Conservation (phyloP, 305 asterid species). For the Withania somnifera region DNA sequence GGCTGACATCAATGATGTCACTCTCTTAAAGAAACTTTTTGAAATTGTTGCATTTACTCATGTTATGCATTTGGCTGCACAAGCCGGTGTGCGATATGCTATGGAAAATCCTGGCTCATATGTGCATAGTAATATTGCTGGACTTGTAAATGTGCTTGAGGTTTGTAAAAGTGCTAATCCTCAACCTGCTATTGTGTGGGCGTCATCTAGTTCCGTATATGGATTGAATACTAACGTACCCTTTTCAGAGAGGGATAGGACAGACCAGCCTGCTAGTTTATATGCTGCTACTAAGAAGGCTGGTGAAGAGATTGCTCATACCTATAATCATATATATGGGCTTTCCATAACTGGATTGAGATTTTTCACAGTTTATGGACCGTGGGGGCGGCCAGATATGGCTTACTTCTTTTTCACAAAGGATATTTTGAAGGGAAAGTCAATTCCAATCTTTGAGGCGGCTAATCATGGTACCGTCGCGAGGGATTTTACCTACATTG, state of each 20-base stretch:
- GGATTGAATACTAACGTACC: slow-evolving; percentile 85
- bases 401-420: slow-evolving; percentile 83
- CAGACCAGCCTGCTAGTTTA: slow-evolving; percentile 84
- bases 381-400: slow-evolving; percentile 99
- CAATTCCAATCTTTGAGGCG: slow-evolving; percentile 72
- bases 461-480: slow-evolving; percentile 91
- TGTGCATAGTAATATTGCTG: slow-evolving; percentile 87
- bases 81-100: slow-evolving; percentile 89
- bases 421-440: slow-evolving; percentile 80
- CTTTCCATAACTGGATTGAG: slow-evolving; percentile 83
- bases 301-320: slow-evolving; percentile 91
- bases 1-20: slow-evolving; percentile 66
- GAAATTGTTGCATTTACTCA: slow-evolving; percentile 65
- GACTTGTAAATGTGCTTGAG: slow-evolving; percentile 68
- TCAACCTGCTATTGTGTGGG: slow-evolving; percentile 93
- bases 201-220: slow-evolving; percentile 85
- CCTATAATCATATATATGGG: slow-evolving; percentile 75
- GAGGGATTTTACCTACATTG: slow-evolving; percentile 35
- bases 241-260: slow-evolving; percentile 70
- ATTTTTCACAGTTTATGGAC: slow-evolving; percentile 90
- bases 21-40: slow-evolving; percentile 55
- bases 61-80: slow-evolving; percentile 96
- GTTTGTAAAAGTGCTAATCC: slow-evolving; percentile 73
- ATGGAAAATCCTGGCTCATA: slow-evolving; percentile 93
- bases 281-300: slow-evolving; percentile 96